These are phyloP conservation scores for Xylaria nigripes DNA, from an alignment of 495 filamentous ascomycete genomes.

Conservation along the genomic window DNA sequence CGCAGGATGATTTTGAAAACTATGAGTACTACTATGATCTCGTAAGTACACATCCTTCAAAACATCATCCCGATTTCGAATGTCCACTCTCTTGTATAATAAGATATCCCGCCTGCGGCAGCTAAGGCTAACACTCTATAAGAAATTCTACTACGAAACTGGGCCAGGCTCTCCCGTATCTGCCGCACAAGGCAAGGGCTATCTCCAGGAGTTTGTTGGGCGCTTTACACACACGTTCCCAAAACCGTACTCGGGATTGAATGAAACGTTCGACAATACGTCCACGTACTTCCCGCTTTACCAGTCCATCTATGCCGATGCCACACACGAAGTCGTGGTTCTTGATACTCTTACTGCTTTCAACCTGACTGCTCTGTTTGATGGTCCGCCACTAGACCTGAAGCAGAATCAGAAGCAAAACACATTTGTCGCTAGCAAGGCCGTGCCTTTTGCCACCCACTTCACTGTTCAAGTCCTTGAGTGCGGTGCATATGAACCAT, in stretches of 20 bases:
- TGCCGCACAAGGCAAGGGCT: slow-evolving; percentile 36
- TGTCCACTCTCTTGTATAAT: slow-evolving; percentile 2
- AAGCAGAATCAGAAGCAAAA: slow-evolving; percentile 19
- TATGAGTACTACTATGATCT: slow-evolving; percentile 25
- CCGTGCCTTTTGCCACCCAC: slow-evolving; percentile 24
- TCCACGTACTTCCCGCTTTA: slow-evolving; percentile 35
- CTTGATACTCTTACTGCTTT: slow-evolving; percentile 39
- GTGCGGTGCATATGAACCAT: slow-evolving; percentile 20
- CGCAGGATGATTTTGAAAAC: slow-evolving; percentile 29
- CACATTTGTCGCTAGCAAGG: slow-evolving; percentile 28
- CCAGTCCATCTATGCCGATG: slow-evolving; percentile 41
- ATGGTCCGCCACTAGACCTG: slow-evolving; percentile 23
- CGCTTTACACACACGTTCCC: slow-evolving; percentile 46
- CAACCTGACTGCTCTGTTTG: slow-evolving; percentile 29
- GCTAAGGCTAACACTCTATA: background rate
- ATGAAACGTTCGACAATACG: slow-evolving; percentile 39
- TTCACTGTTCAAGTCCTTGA: slow-evolving; percentile 24
- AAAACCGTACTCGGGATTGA: slow-evolving; percentile 45
- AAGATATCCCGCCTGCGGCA: no score
- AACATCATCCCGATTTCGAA: slow-evolving; percentile 1
- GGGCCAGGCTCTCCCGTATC: slow-evolving; percentile 31
- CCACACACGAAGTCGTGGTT: slow-evolving; percentile 43
- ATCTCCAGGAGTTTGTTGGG: slow-evolving; percentile 51
- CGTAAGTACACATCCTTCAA: slow-evolving; percentile 9
- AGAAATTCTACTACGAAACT: slow-evolving; percentile 29